These are phyloP conservation scores for Paramecium pentaurelia DNA, from an alignment of 73 alveolate species.

Conservation along the genomic window DNA sequence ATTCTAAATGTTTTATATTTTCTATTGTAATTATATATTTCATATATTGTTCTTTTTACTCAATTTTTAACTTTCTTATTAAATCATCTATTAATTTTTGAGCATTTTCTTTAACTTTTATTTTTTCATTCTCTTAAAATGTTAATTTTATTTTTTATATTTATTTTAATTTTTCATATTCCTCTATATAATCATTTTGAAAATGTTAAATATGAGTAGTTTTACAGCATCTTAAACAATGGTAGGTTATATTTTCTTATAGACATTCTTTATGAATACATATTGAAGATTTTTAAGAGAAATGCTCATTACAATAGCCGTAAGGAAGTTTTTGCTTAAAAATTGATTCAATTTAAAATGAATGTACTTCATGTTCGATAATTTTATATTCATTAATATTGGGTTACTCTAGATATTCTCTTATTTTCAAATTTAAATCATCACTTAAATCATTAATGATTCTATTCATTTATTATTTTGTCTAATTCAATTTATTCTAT, in stretches of 20 bases:
- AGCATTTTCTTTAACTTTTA: not conserved
- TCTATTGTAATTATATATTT: not conserved
- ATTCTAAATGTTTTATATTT: too few relatives aligned
- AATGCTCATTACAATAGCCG: not conserved
- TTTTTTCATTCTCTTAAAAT: too few relatives aligned
- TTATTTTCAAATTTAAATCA: not conserved
- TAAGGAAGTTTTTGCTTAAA: not conserved
- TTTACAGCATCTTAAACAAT: not conserved
- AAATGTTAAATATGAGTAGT: not conserved
- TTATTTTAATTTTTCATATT: too few relatives aligned
- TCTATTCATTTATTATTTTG: not conserved
- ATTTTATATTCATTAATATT: too few relatives aligned
- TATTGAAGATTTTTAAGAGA: not conserved
- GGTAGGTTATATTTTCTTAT: too few relatives aligned
- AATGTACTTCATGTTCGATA: not conserved
- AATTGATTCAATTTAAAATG: not conserved
- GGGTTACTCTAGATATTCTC: not conserved
- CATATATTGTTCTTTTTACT: not conserved
- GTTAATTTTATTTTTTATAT: too few relatives aligned
- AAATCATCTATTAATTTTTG: too few relatives aligned
- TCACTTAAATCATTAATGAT: not conserved
- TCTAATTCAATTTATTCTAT: too few relatives aligned
- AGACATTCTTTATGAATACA: not conserved
- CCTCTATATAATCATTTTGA: not conserved
- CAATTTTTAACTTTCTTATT: too few relatives aligned